A percentile compares a stretch with the other conserved stretches of the same genome.
These are phyloP conservation scores for Picocystis sp. DNA, from an alignment of 163 green algal genomes.

Conservation along the genomic window DNA sequence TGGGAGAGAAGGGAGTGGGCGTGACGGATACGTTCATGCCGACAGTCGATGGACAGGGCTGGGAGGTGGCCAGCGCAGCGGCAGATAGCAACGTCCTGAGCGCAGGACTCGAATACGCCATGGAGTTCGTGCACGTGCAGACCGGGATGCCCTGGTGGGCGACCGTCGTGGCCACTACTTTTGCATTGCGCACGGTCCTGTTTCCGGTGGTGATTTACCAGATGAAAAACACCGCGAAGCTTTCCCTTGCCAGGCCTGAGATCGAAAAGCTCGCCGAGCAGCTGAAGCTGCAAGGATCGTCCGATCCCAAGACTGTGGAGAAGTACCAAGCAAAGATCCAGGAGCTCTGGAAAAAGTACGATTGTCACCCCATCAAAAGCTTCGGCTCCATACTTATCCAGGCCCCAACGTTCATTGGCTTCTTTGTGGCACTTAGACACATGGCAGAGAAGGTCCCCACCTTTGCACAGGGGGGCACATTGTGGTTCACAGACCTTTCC, in stretches of 20 bases:
- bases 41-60: too few species aligned
- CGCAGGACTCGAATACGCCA: neutral
- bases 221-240: slow-evolving; percentile 16
- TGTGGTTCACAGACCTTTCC: slow-evolving; percentile 48
- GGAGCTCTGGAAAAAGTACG: slow-evolving; percentile 38
- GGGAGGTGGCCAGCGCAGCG: too few species aligned
- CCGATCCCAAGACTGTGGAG: neutral
- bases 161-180: slow-evolving; percentile 18
- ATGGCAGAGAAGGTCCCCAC: slow-evolving; percentile 37
- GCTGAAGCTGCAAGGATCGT: too few species aligned
- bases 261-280: too few species aligned
- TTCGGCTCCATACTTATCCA: slow-evolving; percentile 31
- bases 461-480: slow-evolving; percentile 27
- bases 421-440: slow-evolving; percentile 42
- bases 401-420: slow-evolving; percentile 47
- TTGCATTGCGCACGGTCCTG: slow-evolving; percentile 14
- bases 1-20: too few species aligned
- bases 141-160: slow-evolving; percentile 12
- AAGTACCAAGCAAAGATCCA: slow-evolving; percentile 28
- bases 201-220: slow-evolving; percentile 21
- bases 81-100: too few species aligned
- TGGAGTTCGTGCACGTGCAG: slow-evolving; percentile 3
- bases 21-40: too few species aligned
- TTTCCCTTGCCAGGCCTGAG: slow-evolving; percentile 1
- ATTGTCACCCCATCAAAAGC: slow-evolving; percentile 41